Conservation (phyloP, 257 asterid genomes). For the Lithospermum erythrorhizon region DNA sequence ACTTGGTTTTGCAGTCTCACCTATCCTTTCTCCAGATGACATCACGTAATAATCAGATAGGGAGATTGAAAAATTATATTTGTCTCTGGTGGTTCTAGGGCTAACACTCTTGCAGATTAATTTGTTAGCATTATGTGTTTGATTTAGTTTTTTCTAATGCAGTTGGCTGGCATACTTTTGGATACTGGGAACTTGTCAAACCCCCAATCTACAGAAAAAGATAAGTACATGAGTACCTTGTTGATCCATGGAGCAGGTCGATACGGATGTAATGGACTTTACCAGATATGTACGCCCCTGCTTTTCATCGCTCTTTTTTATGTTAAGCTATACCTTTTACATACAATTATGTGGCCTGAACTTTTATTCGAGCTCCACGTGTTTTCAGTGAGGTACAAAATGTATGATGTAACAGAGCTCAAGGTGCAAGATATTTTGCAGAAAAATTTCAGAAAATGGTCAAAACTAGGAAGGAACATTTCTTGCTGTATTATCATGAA, state of each 20-base stretch:
- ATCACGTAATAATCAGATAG: background rate
- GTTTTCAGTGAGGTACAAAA: slow-evolving; percentile 52
- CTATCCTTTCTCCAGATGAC: slow-evolving; percentile 2
- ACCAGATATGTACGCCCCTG: slow-evolving; percentile 47
- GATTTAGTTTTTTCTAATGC: slow-evolving; percentile 7
- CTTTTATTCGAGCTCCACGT: background rate
- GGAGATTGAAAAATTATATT: background rate
- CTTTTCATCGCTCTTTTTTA: background rate
- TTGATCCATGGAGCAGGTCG: slow-evolving; percentile 81
- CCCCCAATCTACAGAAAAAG: slow-evolving; percentile 46
- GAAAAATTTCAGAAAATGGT: slow-evolving; percentile 54
- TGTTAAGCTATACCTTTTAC: slow-evolving; percentile 6
- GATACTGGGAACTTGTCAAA: slow-evolving; percentile 64
- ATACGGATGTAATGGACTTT: slow-evolving; percentile 68
- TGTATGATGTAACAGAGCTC: slow-evolving; percentile 32
- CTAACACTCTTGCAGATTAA: background rate
- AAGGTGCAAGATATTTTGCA: slow-evolving; percentile 42
- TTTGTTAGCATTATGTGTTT: background rate
- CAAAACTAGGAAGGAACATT: slow-evolving; percentile 33
- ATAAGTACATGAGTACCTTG: slow-evolving; percentile 69
- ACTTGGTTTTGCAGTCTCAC: background rate
- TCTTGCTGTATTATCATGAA: slow-evolving; percentile 6
- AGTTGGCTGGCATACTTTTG: slow-evolving; percentile 76
- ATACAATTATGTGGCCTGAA: background rate
- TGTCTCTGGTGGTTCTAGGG: background rate